Conservation (phyloP, 2,329 filamentous ascomycete species). For the Talaromyces sp. region DNA sequence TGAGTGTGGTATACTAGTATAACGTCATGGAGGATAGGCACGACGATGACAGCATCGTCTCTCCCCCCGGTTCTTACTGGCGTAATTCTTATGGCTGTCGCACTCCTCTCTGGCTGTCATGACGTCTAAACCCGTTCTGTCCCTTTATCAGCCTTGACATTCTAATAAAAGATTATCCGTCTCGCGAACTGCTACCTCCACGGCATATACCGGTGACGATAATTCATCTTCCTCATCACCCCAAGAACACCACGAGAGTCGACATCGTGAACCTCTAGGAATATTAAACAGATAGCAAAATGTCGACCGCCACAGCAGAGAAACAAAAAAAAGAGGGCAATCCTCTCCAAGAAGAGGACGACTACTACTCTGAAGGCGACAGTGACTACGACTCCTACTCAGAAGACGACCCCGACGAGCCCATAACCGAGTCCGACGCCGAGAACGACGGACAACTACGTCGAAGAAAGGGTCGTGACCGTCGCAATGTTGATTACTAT, state of each 20-base stretch:
- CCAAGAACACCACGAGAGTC: too few relatives aligned
- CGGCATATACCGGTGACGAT: neutral
- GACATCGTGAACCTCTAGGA: neutral
- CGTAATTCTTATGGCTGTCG: neutral
- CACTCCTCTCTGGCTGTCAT: neutral
- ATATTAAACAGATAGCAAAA: neutral
- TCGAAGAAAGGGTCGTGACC: conserved; percentile 2
- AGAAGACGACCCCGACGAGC: conserved; percentile 12
- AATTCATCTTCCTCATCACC: neutral
- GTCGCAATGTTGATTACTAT: conserved; percentile 1
- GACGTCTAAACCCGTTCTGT: conserved; percentile 3
- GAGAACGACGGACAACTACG: conserved; percentile 5
- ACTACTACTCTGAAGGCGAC: conserved; percentile 13
- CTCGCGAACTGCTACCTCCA: neutral
- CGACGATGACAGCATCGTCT: neutral
- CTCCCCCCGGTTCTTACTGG: neutral
- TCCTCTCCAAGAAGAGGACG: conserved; percentile 3
- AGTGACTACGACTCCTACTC: conserved; percentile 14
- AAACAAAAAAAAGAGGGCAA: conserved; percentile 4
- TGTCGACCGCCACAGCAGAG: conserved; percentile 3
- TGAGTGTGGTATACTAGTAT: too few relatives aligned
- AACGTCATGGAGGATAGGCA: neutral
- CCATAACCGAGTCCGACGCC: conserved; percentile 9
- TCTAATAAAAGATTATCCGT: neutral
- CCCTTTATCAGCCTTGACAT: neutral